These are phyloP conservation scores for Cutaneotrichosporon sp. DNA, from an alignment of 1,284 basidiomycete species.

Conservation along the genomic window DNA sequence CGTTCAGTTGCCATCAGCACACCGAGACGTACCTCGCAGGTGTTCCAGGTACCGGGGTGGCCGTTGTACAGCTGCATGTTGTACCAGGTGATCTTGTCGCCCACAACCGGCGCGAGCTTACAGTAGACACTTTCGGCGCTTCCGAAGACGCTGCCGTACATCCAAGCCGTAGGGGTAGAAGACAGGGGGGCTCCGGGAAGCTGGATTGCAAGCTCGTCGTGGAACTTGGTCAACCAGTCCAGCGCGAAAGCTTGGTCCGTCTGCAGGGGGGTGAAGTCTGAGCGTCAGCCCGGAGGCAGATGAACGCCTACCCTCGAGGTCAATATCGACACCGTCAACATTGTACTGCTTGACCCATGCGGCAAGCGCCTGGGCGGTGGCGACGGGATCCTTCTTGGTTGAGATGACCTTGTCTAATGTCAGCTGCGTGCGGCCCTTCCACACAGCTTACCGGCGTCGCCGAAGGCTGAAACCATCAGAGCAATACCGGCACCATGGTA, in stretches of 20 bases:
- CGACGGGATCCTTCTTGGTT: slow-evolving; percentile 44
- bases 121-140: slow-evolving; percentile 30
- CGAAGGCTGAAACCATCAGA: slow-evolving; percentile 51
- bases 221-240: slow-evolving; percentile 32
- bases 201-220: slow-evolving; percentile 37
- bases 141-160: slow-evolving; percentile 17
- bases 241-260: slow-evolving; percentile 11
- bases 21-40: slow-evolving; percentile 11
- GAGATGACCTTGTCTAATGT: slow-evolving; percentile 35
- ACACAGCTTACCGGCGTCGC: slow-evolving; percentile 33
- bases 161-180: slow-evolving; percentile 28
- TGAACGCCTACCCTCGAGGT: slow-evolving; percentile 42
- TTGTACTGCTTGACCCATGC: slow-evolving; percentile 47
- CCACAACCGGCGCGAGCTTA: slow-evolving; percentile 35
- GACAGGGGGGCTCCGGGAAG: slow-evolving; percentile 42
- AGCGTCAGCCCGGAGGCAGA: too few species aligned
- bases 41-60: slow-evolving; percentile 15
- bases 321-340: slow-evolving; percentile 54
- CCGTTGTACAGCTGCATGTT: slow-evolving; percentile 50
- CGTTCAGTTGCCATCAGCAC: neutral
- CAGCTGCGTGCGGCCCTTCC: neutral
- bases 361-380: slow-evolving; percentile 41
- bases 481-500: slow-evolving; percentile 51
- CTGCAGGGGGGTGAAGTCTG: slow-evolving; percentile 14
- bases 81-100: slow-evolving; percentile 27